Conservation (phyloP, 2,329 filamentous ascomycete genomes). For the Endothia cerciana region DNA sequence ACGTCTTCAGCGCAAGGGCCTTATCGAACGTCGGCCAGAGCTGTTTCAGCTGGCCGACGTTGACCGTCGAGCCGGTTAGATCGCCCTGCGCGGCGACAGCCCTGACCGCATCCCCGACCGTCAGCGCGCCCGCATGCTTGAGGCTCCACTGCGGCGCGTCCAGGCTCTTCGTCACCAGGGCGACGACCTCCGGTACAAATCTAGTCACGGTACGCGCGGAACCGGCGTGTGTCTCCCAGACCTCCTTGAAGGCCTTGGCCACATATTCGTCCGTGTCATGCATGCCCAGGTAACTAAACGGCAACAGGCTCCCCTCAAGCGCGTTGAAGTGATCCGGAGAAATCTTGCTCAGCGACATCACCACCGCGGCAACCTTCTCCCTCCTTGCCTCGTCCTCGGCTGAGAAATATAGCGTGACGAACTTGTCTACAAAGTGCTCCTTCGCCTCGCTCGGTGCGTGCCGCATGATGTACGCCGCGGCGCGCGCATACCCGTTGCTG, state of each 20-base stretch:
- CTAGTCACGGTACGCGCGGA: conserved; percentile 80
- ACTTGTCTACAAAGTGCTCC: conserved; percentile 53
- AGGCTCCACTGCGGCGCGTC: conserved; percentile 86
- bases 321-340: conserved; percentile 86
- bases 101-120: conserved; percentile 73
- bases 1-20: conserved; percentile 84
- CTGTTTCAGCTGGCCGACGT: conserved; percentile 59
- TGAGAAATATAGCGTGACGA: conserved; percentile 76
- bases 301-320: conserved; percentile 75
- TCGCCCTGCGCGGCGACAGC: conserved; percentile 66
- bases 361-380: conserved; percentile 79
- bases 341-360: conserved; percentile 81
- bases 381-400: conserved; percentile 78
- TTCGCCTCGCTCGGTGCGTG: conserved; percentile 54
- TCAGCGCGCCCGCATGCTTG: conserved; percentile 84
- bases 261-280: conserved; percentile 85
- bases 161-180: conserved; percentile 68
- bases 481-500: conserved; percentile 82
- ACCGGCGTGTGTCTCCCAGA: conserved; percentile 90
- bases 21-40: conserved; percentile 87
- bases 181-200: conserved; percentile 81
- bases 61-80: conserved; percentile 58
- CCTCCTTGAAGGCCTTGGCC: conserved; percentile 76
- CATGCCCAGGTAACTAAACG: conserved; percentile 85
- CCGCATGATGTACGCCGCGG: conserved; percentile 82